Conservation (phyloP, 306 rosid species). For the Inga leiocalycina region DNA sequence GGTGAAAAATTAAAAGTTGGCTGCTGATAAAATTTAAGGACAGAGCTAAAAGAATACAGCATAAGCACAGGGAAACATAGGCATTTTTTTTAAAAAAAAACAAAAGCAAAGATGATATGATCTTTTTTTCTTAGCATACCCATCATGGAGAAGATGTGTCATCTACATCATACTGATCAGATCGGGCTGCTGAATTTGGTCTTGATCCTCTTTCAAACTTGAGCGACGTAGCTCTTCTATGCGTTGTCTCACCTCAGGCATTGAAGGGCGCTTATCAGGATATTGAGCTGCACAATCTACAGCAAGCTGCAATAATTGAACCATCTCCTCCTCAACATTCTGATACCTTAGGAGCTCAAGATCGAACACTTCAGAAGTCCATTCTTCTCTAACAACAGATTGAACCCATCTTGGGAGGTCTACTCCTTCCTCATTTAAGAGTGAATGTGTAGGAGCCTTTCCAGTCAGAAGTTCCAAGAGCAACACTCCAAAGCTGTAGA, state of each 20-base stretch:
- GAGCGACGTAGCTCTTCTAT: slow-evolving; percentile 52
- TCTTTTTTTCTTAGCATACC: not conserved
- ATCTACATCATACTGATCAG: slow-evolving; percentile 37
- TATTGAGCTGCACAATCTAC: slow-evolving; percentile 64
- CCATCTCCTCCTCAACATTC: slow-evolving; percentile 68
- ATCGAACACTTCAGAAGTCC: slow-evolving; percentile 70
- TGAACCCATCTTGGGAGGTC: slow-evolving; percentile 82
- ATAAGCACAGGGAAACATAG: slow-evolving; percentile 40
- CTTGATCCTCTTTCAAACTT: slow-evolving; percentile 42
- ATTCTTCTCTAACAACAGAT: slow-evolving; percentile 66
- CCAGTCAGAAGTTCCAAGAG: slow-evolving; percentile 74
- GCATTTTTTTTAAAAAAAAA: not conserved
- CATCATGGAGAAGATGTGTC: slow-evolving; percentile 47
- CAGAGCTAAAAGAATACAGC: slow-evolving; percentile 35
- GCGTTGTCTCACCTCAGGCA: slow-evolving; percentile 51
- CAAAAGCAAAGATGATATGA: slow-evolving; percentile 18
- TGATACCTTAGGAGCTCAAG: slow-evolving; percentile 60
- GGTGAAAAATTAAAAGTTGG: slow-evolving; percentile 29
- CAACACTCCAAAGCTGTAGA: slow-evolving; percentile 69
- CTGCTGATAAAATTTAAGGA: slow-evolving; percentile 34
- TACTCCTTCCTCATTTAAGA: slow-evolving; percentile 70
- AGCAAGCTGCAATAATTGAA: slow-evolving; percentile 63
- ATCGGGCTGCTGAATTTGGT: slow-evolving; percentile 51
- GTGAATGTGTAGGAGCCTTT: slow-evolving; percentile 65
- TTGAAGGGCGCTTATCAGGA: slow-evolving; percentile 70